Evolutionary conservation across 1,139 yeast genomes (phyloP).

Genomic region (Geotrichum reessii): DNA sequence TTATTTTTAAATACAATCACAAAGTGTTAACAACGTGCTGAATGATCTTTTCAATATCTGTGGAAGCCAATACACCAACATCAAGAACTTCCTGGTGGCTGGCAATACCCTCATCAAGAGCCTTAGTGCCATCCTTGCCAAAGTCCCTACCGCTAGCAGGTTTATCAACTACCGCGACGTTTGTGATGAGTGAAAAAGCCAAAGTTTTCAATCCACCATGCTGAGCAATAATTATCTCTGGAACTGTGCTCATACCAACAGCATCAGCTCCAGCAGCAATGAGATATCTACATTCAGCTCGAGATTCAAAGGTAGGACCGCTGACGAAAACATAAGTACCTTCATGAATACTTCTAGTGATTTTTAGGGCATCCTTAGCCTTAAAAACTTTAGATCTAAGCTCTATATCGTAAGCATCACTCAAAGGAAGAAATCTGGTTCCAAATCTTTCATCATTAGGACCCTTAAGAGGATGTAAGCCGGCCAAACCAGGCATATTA

Average conservation of each 20-base stretch:
- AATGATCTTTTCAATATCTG: conserved; percentile 68
- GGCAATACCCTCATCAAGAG: conserved; percentile 61
- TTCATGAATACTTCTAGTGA: conserved; percentile 66
- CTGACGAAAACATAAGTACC: conserved; percentile 82
- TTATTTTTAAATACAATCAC: conserved; percentile 14
- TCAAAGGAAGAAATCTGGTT: conserved; percentile 78
- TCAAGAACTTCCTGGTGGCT: conserved; percentile 84
- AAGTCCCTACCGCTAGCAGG: conserved; percentile 69
- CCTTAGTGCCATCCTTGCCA: conserved; percentile 21
- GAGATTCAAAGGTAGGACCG: conserved; percentile 90
- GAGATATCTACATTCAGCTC: conserved; percentile 85
- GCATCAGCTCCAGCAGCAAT: conserved; percentile 79
- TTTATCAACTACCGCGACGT: conserved; percentile 66
- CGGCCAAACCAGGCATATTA: conserved; percentile 85
- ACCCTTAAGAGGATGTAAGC: conserved; percentile 82
- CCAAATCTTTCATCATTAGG: conserved; percentile 77
- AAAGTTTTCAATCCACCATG: conserved; percentile 77
- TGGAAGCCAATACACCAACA: conserved; percentile 72
- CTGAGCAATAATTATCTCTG: conserved; percentile 89
- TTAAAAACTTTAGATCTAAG: conserved; percentile 48
- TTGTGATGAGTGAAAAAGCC: conserved; percentile 83
- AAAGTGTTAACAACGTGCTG: conserved; percentile 52
- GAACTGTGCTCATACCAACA: conserved; percentile 97
- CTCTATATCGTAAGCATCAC: conserved; percentile 81
- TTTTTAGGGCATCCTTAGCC: conserved; percentile 48